These are phyloP conservation scores for Colletotrichum costaricense DNA, from an alignment of 2,329 filamentous ascomycete genomes.

Conservation along the genomic window DNA sequence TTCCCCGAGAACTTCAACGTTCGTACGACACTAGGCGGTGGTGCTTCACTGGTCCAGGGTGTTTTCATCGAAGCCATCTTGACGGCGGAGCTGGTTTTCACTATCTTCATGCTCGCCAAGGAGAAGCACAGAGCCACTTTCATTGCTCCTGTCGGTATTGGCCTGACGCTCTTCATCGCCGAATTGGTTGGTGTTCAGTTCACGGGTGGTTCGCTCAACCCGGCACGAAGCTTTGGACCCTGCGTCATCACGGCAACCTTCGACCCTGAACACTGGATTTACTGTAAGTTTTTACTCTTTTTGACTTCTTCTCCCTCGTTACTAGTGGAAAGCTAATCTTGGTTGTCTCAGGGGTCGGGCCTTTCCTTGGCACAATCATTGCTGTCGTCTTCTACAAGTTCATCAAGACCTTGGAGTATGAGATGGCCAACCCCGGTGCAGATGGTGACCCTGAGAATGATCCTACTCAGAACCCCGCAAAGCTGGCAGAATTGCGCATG, in stretches of 20 bases:
- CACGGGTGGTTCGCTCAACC: constrained; percentile 61
- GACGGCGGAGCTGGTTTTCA: constrained; percentile 59
- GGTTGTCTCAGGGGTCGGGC: constrained; percentile 45
- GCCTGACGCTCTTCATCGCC: constrained; percentile 57
- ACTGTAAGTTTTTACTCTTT: constrained; percentile 43
- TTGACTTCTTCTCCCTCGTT: background rate
- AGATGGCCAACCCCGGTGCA: constrained; percentile 59
- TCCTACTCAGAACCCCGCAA: constrained; percentile 56
- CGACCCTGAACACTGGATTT: constrained; percentile 59
- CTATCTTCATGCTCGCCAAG: constrained; percentile 63
- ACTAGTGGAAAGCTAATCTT: constrained; percentile 15
- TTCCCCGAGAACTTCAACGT: constrained; percentile 57
- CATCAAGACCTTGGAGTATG: constrained; percentile 54
- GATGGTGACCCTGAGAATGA: constrained; percentile 57
- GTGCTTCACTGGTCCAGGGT: constrained; percentile 55
- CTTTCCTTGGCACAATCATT: constrained; percentile 46
- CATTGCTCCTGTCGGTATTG: constrained; percentile 60
- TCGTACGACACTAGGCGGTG: constrained; percentile 52
- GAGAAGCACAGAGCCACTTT: constrained; percentile 61
- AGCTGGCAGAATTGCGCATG: constrained; percentile 42
- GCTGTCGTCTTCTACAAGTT: constrained; percentile 52
- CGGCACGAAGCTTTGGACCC: constrained; percentile 58
- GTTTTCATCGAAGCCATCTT: constrained; percentile 62
- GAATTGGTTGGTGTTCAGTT: constrained; percentile 59
- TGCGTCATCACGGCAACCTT: constrained; percentile 56